phyloP scores from a whole-genome alignment of 169 alveolate genomes.

The Condylostoma magnum region DNA sequence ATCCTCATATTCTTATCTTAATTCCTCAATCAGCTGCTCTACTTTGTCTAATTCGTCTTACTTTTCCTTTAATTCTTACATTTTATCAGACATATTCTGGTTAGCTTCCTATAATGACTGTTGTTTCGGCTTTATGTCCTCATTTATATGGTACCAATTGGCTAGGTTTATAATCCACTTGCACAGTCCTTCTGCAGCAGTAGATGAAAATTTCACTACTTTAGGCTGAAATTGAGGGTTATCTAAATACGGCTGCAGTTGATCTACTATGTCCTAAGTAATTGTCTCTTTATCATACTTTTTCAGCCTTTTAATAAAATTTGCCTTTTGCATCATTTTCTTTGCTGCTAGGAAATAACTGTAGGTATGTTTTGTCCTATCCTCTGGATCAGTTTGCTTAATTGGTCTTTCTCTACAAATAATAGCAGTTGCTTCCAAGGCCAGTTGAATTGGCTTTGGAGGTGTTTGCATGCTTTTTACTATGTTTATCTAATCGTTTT shows the following conservation, averaged over 20 bases:
- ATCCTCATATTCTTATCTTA: constrained; percentile 57
- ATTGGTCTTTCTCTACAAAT: constrained; percentile 76
- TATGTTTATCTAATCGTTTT: constrained; percentile 49
- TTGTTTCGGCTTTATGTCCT: constrained; percentile 68
- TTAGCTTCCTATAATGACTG: constrained; percentile 55
- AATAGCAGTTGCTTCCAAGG: constrained; percentile 81
- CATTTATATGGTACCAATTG: constrained; percentile 60
- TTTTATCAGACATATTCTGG: constrained; percentile 55
- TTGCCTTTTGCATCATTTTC: constrained; percentile 73
- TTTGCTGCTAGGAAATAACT: constrained; percentile 88
- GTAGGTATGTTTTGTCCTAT: constrained; percentile 69
- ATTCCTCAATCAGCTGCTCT: constrained; percentile 78
- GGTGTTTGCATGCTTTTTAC: constrained; percentile 72
- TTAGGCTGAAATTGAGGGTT: constrained; percentile 65
- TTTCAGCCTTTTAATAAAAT: constrained; percentile 46
- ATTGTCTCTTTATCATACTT: constrained; percentile 56
- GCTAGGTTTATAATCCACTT: constrained; percentile 69
- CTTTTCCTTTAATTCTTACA: constrained; percentile 61
- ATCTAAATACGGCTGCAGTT: constrained; percentile 58
- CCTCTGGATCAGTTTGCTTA: constrained; percentile 69
- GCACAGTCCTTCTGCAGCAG: constrained; percentile 69
- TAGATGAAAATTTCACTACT: constrained; percentile 63
- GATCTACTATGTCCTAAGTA: constrained; percentile 40
- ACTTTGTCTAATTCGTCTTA: constrained; percentile 63
- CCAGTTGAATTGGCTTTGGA: constrained; percentile 78